Conservation (phyloP, 495 filamentous ascomycete species). For the Lophiotrema nucula region DNA sequence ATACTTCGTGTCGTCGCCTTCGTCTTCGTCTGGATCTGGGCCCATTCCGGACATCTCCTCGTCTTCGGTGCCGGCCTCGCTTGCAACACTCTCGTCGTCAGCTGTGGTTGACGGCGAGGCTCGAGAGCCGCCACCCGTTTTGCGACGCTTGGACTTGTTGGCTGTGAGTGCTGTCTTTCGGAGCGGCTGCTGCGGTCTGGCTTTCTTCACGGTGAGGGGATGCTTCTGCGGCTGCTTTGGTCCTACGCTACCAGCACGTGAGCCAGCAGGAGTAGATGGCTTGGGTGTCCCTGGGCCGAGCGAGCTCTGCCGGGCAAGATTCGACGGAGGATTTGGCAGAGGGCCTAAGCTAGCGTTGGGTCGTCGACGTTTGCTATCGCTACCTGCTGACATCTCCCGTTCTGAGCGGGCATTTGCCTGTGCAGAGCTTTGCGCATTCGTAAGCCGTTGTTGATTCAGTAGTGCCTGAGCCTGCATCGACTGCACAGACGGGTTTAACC, state of each 20-base stretch:
- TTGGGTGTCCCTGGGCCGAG: conserved; percentile 87
- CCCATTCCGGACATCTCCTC: conserved; percentile 35
- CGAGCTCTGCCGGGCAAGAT: conserved; percentile 74
- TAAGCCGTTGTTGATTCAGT: conserved; percentile 24
- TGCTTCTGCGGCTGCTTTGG: conserved; percentile 55
- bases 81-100: conserved; percentile 36
- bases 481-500: conserved; percentile 22
- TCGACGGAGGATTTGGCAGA: conserved; percentile 67
- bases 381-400: conserved; percentile 75
- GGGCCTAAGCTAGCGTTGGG: conserved; percentile 63
- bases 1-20: conserved; percentile 84
- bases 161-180: conserved; percentile 48
- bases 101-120: conserved; percentile 38
- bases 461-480: conserved; percentile 31
- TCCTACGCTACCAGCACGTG: conserved; percentile 42
- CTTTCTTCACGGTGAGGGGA: conserved; percentile 61
- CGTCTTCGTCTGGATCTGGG: conserved; percentile 73
- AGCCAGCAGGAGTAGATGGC: conserved; percentile 66
- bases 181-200: conserved; percentile 49
- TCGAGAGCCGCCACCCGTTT: conserved; percentile 18
- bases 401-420: conserved; percentile 37
- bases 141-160: conserved; percentile 31
- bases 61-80: conserved; percentile 34
- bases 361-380: conserved; percentile 69
- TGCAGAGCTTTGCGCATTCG: conserved; percentile 23